phyloP scores from a whole-genome alignment of 192 early-diverging fungal species.

The Umbelopsis isabellina region DNA sequence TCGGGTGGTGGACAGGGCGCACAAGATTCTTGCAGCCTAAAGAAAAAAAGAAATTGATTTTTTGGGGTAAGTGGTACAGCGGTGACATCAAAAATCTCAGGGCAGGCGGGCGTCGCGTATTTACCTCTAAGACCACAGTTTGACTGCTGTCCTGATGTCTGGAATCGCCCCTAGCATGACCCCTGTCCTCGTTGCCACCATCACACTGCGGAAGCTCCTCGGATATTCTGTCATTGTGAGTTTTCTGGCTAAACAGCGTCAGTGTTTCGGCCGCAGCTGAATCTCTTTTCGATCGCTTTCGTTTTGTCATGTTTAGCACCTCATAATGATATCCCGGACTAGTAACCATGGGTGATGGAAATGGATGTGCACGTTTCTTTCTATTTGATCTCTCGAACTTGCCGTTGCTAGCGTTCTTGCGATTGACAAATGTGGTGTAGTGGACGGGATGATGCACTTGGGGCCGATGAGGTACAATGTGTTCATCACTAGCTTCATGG shows the following conservation, averaged over 20 bases:
- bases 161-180: neutral
- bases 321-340: conserved; percentile 4
- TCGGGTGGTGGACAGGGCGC: neutral
- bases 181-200: conserved; percentile 15
- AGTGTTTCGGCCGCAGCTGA: conserved; percentile 1
- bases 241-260: neutral
- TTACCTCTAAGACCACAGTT: neutral
- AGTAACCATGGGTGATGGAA: neutral
- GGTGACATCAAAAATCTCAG: conserved; percentile 1
- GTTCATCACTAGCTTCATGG: neutral
- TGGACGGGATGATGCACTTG: neutral
- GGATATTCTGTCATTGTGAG: neutral
- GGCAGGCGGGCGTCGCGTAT: neutral
- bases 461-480: no score
- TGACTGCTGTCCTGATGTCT: neutral
- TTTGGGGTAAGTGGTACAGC: neutral
- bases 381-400: neutral
- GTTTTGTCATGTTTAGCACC: conserved; percentile 11
- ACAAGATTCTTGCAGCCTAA: conserved; percentile 10
- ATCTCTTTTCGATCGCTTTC: conserved; percentile 4
- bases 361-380: neutral
- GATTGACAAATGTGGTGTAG: neutral
- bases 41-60: neutral
- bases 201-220: neutral
- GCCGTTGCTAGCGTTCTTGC: neutral